These are phyloP conservation scores for Hibiscus tridactylites DNA, from an alignment of 345 rosid genomes.

Conservation along the genomic window DNA sequence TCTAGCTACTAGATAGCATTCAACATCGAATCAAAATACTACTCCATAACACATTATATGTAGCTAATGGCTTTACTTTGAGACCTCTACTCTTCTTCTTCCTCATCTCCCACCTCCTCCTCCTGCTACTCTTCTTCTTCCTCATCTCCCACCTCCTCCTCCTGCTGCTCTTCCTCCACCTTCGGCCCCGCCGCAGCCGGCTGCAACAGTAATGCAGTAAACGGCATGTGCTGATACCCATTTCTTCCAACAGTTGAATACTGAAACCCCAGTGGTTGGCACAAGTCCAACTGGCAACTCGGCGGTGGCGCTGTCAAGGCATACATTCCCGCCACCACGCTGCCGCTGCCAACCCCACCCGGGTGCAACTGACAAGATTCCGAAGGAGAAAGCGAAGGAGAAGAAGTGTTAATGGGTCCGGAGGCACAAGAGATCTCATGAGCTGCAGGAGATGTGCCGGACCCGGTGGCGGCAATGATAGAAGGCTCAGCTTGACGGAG, in stretches of 20 bases:
- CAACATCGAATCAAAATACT: not conserved
- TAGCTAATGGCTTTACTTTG: not conserved
- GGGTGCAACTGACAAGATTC: constrained; percentile 23
- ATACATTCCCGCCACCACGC: constrained; percentile 12
- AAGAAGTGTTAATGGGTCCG: constrained; percentile 18
- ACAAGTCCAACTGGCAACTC: constrained; percentile 36
- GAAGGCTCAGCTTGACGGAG: constrained; percentile 46
- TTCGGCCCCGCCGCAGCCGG: constrained; percentile 20
- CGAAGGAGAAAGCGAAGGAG: constrained; percentile 25
- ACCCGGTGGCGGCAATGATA: constrained; percentile 48
- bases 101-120: too few species aligned
- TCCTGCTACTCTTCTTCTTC: constrained; percentile 5
- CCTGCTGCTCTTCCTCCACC: constrained; percentile 13
- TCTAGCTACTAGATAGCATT: too few species aligned
- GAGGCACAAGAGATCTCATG: constrained; percentile 25
- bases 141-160: constrained; percentile 11
- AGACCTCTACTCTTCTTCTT: constrained; percentile 3
- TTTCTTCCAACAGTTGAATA: constrained; percentile 6
- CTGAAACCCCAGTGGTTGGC: constrained; percentile 23
- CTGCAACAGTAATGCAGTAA: constrained; percentile 47
- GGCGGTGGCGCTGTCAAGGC: constrained; percentile 15
- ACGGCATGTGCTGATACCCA: constrained; percentile 48
- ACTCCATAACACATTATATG: not conserved
- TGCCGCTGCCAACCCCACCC: not conserved
- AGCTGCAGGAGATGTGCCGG: constrained; percentile 38